Evolutionary conservation across 2,329 filamentous ascomycete species (phyloP), one percentile per base, ranked within the genome.

Genomic region (Parastagonospora nodorum): DNA sequence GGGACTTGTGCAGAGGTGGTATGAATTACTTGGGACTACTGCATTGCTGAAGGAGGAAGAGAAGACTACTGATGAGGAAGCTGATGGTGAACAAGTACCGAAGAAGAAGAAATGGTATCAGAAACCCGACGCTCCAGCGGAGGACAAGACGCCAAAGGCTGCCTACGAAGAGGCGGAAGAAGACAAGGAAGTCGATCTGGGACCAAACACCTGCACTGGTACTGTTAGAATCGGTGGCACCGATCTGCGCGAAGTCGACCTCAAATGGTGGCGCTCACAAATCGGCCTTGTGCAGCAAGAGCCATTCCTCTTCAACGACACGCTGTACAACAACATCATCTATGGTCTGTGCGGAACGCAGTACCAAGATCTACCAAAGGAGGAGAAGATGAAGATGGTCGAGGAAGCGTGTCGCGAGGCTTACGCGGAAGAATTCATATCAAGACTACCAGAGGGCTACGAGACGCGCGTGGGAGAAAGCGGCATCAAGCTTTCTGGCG

Each of bases 401-500:
- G 55, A 69, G 40, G 68, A 68, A 12, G 73, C 74, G 2, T 75
- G 73, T 55, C 65, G 63, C 30, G 71, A 74, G 41, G 73, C 73
- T 5, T 71, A 69, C 44, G 73, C 73, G 1, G 66, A 73, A 14
- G 72, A 75, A 37, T 75, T 74, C 50, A 73, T 75, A 32, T 49
- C 55, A 7, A 67, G 61, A 42, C 53, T 75, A 11, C 73, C 72
- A 4, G 42, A 89, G 76, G 84, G 85, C 1, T 92, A 92, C 64
- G 81, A 88, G 4, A 91, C 90, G 0, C 74, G 82, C 8, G 89
- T 94, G 1, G 90, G 90, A 1, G 89, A 93, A 65, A 83, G 83
- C 27, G 90, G 90, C 4, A 87, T 88, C 41, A 90, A 89, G 67
- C 77, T 95, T 1, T 91, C 88, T 9, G 88, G 90, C n/a, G 91